Conservation (phyloP, 805 yeast genomes). For the Suhomyces kilbournensis region DNA sequence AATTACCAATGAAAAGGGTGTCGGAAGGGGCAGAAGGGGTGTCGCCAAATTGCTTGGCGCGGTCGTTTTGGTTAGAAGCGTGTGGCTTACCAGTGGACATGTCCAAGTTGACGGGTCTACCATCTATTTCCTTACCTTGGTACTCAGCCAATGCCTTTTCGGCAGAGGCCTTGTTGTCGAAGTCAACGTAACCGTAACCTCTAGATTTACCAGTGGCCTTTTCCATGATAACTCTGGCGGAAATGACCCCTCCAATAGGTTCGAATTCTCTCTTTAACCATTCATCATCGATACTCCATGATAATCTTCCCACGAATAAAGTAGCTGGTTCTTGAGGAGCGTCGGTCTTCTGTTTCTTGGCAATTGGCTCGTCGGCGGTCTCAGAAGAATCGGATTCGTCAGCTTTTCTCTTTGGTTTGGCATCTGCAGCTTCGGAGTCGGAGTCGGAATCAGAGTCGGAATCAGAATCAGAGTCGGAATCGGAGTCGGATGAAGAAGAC, state of each 20-base stretch:
- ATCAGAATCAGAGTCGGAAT: slow-evolving; percentile 35
- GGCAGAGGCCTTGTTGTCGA: slow-evolving; percentile 71
- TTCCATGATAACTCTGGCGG: slow-evolving; percentile 93
- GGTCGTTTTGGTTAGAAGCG: slow-evolving; percentile 55
- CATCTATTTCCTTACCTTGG: slow-evolving; percentile 95
- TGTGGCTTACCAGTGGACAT: slow-evolving; percentile 82
- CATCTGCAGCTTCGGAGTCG: slow-evolving; percentile 38
- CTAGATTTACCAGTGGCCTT: slow-evolving; percentile 89
- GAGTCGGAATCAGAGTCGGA: slow-evolving; percentile 33
- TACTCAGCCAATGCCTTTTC: slow-evolving; percentile 78
- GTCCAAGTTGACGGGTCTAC: slow-evolving; percentile 93
- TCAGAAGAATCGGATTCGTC: slow-evolving; percentile 8
- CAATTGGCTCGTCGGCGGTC: slow-evolving; percentile 23
- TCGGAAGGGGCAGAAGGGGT: slow-evolving; percentile 89
- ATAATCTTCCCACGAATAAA: slow-evolving; percentile 92
- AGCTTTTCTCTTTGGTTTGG: slow-evolving; percentile 26
- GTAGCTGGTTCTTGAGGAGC: slow-evolving; percentile 69
- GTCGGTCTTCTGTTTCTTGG: slow-evolving; percentile 54
- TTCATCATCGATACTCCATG: slow-evolving; percentile 95
- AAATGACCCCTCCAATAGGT: slow-evolving; percentile 70
- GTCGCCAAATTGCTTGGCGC: slow-evolving; percentile 91
- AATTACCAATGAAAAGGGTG: slow-evolving; percentile 93
- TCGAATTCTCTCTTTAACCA: slow-evolving; percentile 90
- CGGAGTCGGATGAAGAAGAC: slow-evolving; percentile 27
- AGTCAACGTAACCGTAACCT: slow-evolving; percentile 98